Evolutionary conservation across 2,329 filamentous ascomycete genomes (phyloP), one percentile per base, ranked within the genome.

Genomic region (Phaeosphaeria sp.): DNA sequence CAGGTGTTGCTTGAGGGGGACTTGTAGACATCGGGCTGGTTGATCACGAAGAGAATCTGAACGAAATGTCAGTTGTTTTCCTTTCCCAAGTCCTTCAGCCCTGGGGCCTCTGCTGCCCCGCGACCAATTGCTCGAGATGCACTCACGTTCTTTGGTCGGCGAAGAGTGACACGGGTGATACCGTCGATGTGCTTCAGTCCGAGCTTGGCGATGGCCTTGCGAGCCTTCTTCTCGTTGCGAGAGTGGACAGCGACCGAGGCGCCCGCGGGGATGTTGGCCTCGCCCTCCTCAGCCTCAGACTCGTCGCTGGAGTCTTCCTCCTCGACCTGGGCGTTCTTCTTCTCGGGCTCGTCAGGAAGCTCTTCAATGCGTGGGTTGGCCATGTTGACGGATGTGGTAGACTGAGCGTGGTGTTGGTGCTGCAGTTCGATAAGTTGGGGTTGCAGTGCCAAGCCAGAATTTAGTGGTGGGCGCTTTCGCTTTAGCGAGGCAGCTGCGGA

Each of bases 211-310:
- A 99, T 96, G 77, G 93, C 93, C 89, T 99, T 99, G 84, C 95
- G 91, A 75, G 95, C 96, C 90, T 99, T 99, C 91, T 99, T 99
- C 91, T 99, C 95, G 85, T 98, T 98, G 82, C 95, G 93, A 79
- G 92, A 97, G 88, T 98, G 94, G 77, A 99, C 90, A 74, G 95
- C 88, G 77, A 94, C 91, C 67, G 90, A 88, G 76, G 93, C 91
- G 78, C 94, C 95, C 70, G 91, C 90, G 78, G 94, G 92, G 73
- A 90, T 88, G 79, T 81, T 84, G 73, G 84, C 81, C 77, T 89
- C 87, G 61, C 87, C 87, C 70, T 84, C 88, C 80, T 95, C 93
- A 73, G 87, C 89, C 74, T 91, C 91, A 74, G 90, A 91, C 70
- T 92, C 89, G 75, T 88, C 88, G 83, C 86, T 88, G 67, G 89